These are phyloP conservation scores for Pyrus hybrid DNA, from an alignment of 331 rosid genomes.

Conservation along the genomic window DNA sequence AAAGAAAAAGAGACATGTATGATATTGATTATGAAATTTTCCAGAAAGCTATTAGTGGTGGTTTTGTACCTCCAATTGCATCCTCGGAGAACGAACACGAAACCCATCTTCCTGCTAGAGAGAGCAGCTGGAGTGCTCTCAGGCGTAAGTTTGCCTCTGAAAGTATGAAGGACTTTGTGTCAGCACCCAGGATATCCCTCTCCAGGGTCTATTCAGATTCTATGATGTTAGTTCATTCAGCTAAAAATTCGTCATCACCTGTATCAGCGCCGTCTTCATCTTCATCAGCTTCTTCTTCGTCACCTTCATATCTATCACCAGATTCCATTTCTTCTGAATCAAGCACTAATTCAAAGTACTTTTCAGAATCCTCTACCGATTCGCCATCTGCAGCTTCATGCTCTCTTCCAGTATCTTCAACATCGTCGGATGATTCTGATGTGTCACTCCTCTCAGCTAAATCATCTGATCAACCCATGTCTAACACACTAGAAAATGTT, in stretches of 20 bases:
- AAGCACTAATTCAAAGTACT: constrained; percentile 49
- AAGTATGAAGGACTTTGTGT: too few species aligned
- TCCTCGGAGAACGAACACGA: constrained; percentile 68
- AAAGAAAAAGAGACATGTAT: constrained; percentile 56
- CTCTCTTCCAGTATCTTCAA: constrained; percentile 38
- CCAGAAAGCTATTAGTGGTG: constrained; percentile 73
- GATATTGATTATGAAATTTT: constrained; percentile 86
- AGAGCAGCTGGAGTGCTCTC: too few species aligned
- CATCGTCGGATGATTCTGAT: constrained; percentile 50
- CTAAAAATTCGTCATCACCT: constrained; percentile 47
- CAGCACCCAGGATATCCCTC: too few species aligned
- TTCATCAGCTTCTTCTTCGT: constrained; percentile 47
- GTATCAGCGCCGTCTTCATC: constrained; percentile 22
- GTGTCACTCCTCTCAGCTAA: constrained; percentile 39
- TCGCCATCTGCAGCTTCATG: constrained; percentile 52
- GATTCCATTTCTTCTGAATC: constrained; percentile 86
- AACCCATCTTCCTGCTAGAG: constrained; percentile 92
- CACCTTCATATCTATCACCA: constrained; percentile 71
- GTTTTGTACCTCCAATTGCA: constrained; percentile 93
- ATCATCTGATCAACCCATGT: constrained; percentile 29
- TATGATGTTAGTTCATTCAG: constrained; percentile 52
- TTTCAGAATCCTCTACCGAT: constrained; percentile 64
- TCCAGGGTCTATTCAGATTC: too few species aligned
- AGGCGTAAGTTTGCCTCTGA: too few species aligned
- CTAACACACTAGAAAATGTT: constrained; percentile 33